phyloP scores from a whole-genome alignment of 805 yeast species.

The Cyberlindnera samutprakarnensis region DNA sequence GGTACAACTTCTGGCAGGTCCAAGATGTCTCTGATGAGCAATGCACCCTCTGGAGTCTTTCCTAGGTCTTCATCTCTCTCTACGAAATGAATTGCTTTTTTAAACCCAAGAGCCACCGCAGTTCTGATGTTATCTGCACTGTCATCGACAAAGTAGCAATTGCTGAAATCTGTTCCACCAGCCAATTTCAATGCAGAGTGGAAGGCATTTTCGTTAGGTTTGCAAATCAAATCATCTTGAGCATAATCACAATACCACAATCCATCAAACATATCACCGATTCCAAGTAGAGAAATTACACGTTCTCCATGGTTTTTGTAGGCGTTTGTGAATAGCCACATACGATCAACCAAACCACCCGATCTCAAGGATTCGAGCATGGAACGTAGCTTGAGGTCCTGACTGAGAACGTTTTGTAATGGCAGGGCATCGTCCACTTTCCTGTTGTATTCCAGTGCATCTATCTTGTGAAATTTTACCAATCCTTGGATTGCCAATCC shows the following conservation, averaged over 20 bases:
- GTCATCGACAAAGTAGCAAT: constrained; percentile 80
- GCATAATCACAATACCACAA: constrained; percentile 84
- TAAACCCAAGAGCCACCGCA: constrained; percentile 67
- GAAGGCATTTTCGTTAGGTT: constrained; percentile 76
- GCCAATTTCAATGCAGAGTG: constrained; percentile 59
- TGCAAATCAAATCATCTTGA: constrained; percentile 63
- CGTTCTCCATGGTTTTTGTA: constrained; percentile 84
- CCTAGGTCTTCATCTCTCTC: constrained; percentile 53
- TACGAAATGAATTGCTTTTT: constrained; percentile 61
- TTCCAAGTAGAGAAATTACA: constrained; percentile 69
- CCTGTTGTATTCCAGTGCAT: constrained; percentile 82
- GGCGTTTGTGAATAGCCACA: constrained; percentile 95
- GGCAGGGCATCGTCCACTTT: constrained; percentile 92
- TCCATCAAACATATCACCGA: constrained; percentile 94
- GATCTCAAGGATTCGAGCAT: constrained; percentile 37
- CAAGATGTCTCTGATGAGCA: constrained; percentile 48
- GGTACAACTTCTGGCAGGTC: constrained; percentile 34
- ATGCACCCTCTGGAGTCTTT: constrained; percentile 34
- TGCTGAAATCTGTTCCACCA: constrained; percentile 39
- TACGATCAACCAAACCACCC: constrained; percentile 50
- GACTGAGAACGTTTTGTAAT: constrained; percentile 65
- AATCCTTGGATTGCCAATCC: constrained; percentile 94
- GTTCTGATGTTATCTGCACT: constrained; percentile 72
- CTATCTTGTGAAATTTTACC: constrained; percentile 53
- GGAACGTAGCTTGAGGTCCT: constrained; percentile 46